Conservation (phyloP, 1,139 yeast species). For the Yamadazyma conglobata region DNA sequence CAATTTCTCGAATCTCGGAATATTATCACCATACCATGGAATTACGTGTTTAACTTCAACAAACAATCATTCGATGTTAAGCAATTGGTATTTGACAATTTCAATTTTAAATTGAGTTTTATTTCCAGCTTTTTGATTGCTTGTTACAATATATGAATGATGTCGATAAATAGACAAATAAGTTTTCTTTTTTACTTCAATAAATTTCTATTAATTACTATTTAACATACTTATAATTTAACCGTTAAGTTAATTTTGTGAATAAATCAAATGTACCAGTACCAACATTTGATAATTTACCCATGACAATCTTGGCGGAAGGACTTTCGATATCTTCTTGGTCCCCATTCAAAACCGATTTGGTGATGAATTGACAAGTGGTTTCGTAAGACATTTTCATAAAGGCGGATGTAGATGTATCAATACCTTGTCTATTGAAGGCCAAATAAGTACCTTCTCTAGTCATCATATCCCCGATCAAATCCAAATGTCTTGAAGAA, state of each 20-base stretch:
- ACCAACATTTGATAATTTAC: constrained; percentile 89
- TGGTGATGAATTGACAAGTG: constrained; percentile 94
- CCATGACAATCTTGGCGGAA: constrained; percentile 91
- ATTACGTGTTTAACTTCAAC: constrained; percentile 43
- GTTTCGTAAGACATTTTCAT: constrained; percentile 99
- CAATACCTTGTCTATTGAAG: constrained; percentile 97
- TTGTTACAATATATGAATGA: constrained; percentile 51
- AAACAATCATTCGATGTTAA: constrained; percentile 45
- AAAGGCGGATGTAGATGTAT: constrained; percentile 89
- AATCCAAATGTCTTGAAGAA: constrained; percentile 88
- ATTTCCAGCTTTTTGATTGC: constrained; percentile 58
- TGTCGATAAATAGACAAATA: constrained; percentile 47
- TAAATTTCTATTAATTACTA: constrained; percentile 2
- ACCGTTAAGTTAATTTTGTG: constrained; percentile 34
- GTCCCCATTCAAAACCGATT: constrained; percentile 92
- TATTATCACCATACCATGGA: constrained; percentile 50
- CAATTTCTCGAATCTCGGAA: constrained; percentile 63
- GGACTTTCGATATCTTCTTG: constrained; percentile 88
- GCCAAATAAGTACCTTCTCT: constrained; percentile 97
- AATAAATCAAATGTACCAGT: constrained; percentile 94
- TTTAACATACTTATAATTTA: too few relatives aligned
- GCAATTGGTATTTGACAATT: constrained; percentile 55
- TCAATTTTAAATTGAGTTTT: constrained; percentile 64
- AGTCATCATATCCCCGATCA: constrained; percentile 99
- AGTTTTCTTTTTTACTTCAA: neutral